These are phyloP conservation scores for Pezicula neosporulosa DNA, from an alignment of 2,329 filamentous ascomycete genomes.

Conservation along the genomic window DNA sequence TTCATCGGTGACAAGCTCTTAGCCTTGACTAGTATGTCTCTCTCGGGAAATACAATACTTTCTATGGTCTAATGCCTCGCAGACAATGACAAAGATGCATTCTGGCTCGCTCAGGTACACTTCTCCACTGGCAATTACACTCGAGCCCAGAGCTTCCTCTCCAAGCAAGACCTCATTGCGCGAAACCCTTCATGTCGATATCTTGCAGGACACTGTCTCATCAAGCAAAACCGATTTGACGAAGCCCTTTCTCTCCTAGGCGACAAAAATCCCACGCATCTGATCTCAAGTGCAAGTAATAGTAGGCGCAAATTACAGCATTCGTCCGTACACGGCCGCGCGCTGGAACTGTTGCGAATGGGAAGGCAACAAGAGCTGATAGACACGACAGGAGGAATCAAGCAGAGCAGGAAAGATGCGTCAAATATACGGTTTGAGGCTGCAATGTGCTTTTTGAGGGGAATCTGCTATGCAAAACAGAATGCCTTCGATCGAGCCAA, in stretches of 20 bases:
- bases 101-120: slow-evolving; percentile 97
- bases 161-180: slow-evolving; percentile 75
- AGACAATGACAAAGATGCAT: slow-evolving; percentile 93
- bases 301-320: slow-evolving; percentile 69
- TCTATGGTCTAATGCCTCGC: slow-evolving; percentile 8
- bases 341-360: slow-evolving; percentile 44
- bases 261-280: slow-evolving; percentile 88
- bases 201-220: slow-evolving; percentile 87
- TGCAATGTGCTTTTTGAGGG: slow-evolving; percentile 93
- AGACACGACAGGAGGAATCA: slow-evolving; percentile 24
- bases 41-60: not conserved
- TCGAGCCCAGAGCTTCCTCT: slow-evolving; percentile 81
- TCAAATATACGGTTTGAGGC: slow-evolving; percentile 85
- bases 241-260: slow-evolving; percentile 84
- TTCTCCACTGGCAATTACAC: slow-evolving; percentile 95
- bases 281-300: slow-evolving; percentile 66
- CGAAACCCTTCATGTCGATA: slow-evolving; percentile 88
- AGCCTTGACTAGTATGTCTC: slow-evolving; percentile 78
- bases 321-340: slow-evolving; percentile 47
- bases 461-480: slow-evolving; percentile 92
- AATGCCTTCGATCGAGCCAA: slow-evolving; percentile 97
- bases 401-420: slow-evolving; percentile 59
- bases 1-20: slow-evolving; percentile 97
- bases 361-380: slow-evolving; percentile 35
- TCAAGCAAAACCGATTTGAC: slow-evolving; percentile 87